These are phyloP conservation scores for Tolypocladium pustulatum DNA, from an alignment of 2,329 filamentous ascomycete genomes.

Conservation along the genomic window DNA sequence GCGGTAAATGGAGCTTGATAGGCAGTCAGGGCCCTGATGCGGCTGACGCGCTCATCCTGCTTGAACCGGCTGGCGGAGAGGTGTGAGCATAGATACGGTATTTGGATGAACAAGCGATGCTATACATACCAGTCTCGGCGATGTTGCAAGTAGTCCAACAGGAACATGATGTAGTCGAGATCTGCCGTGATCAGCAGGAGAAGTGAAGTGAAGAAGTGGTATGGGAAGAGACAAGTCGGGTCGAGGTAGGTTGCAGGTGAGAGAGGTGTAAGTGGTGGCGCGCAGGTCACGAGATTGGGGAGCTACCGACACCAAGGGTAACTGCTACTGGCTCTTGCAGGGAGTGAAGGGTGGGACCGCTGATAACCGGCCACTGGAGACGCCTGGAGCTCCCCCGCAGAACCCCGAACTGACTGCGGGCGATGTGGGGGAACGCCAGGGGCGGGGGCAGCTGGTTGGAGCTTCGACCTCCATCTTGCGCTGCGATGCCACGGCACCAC, in stretches of 20 bases:
- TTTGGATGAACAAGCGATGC: background rate
- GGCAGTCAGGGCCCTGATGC: conserved; percentile 54
- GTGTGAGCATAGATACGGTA: background rate
- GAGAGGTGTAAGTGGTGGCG: conserved; percentile 1
- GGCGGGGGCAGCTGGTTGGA: background rate
- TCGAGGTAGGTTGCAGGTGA: background rate
- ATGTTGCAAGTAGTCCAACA: conserved; percentile 56
- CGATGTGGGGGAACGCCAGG: background rate
- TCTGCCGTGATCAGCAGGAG: background rate
- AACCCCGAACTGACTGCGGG: background rate
- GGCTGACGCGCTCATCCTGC: conserved; percentile 60
- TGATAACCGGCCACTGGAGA: conserved; percentile 2
- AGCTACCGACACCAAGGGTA: background rate
- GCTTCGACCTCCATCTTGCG: background rate
- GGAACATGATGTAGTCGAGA: conserved; percentile 20
- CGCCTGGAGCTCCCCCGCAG: background rate
- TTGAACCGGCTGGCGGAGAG: conserved; percentile 56
- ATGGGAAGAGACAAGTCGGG: background rate
- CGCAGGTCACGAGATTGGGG: conserved; percentile 6
- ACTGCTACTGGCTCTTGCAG: background rate
- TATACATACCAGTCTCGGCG: conserved; percentile 52
- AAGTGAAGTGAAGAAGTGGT: background rate
- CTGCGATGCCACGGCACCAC: background rate
- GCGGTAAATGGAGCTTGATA: conserved; percentile 58
- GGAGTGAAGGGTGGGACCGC: conserved; percentile 3